These are phyloP conservation scores for Zygosaccharomyces pseudorouxii DNA, from an alignment of 805 yeast genomes.

Conservation along the genomic window DNA sequence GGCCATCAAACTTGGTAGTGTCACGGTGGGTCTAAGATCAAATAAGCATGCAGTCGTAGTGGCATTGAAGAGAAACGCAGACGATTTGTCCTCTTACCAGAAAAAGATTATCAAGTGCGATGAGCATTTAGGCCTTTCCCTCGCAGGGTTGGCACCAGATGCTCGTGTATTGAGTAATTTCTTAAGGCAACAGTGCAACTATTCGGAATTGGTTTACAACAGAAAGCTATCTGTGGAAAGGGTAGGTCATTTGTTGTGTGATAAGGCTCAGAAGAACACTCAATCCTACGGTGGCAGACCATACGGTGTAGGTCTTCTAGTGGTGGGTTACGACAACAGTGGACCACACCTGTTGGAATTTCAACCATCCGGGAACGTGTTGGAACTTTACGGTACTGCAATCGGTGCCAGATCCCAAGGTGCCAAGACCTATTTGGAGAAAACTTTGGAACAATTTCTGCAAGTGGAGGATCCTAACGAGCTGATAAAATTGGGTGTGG, in stretches of 20 bases:
- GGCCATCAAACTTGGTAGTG: constrained; percentile 97
- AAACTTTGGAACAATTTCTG: constrained; percentile 66
- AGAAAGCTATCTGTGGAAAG: constrained; percentile 78
- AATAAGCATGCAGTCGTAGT: constrained; percentile 84
- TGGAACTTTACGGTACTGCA: constrained; percentile 90
- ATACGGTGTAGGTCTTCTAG: constrained; percentile 91
- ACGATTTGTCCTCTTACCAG: constrained; percentile 95
- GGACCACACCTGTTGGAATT: constrained; percentile 95
- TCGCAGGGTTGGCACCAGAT: constrained; percentile 98
- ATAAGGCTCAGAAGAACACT: constrained; percentile 95
- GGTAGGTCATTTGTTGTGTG: constrained; percentile 84
- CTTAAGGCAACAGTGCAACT: constrained; percentile 87
- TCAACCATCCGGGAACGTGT: constrained; percentile 90
- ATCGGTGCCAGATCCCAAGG: constrained; percentile 99
- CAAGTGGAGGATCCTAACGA: constrained; percentile 59
- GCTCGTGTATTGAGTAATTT: constrained; percentile 90
- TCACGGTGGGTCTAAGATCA: constrained; percentile 91
- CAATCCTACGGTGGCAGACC: constrained; percentile 96
- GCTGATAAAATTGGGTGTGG: constrained; percentile 78
- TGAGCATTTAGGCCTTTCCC: constrained; percentile 88
- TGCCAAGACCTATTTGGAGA: constrained; percentile 91
- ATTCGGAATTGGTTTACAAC: constrained; percentile 76
- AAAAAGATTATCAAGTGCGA: constrained; percentile 89
- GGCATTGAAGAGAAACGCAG: constrained; percentile 93
- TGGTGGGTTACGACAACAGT: constrained; percentile 86